A percentile compares a stretch with the other conserved stretches of the same genome.
Conservation (phyloP, 2,329 filamentous ascomycete genomes). For the Neonectria hederae region DNA sequence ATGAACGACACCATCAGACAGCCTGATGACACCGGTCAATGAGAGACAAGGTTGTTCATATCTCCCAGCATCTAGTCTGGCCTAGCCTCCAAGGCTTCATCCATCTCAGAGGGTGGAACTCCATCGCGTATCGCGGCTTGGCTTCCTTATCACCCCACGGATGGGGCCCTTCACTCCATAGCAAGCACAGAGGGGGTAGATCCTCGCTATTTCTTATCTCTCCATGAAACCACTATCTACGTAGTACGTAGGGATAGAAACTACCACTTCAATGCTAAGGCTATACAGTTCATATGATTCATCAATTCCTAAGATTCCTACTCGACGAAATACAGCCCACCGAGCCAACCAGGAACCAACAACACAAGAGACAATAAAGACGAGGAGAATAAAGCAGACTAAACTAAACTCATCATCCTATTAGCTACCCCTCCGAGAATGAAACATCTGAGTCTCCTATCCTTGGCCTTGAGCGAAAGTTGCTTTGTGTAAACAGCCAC, state of each 20-base stretch:
- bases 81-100: background rate
- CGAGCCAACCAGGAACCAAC: constrained; percentile 2
- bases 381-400: constrained; percentile 1
- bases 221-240: background rate
- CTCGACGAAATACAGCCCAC: constrained; percentile 16
- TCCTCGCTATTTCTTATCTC: background rate
- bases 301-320: constrained; percentile 29
- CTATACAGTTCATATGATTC: constrained; percentile 15
- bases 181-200: background rate
- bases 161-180: constrained; percentile 1
- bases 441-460: background rate
- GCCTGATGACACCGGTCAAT: background rate
- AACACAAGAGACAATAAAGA: constrained; percentile 4
- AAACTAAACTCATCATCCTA: constrained; percentile 9
- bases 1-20: background rate
- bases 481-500: background rate
- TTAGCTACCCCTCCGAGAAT: background rate
- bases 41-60: background rate
- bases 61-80: background rate
- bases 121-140: constrained; percentile 3
- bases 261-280: background rate
- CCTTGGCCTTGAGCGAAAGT: background rate
- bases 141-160: background rate
- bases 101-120: background rate
- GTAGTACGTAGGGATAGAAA: background rate